Percentiles rank a stretch among this genome's conserved stretches.
Evolutionary conservation across 179 eudicot species (phyloP).

Genomic region (Heliamphora pulchella): DNA sequence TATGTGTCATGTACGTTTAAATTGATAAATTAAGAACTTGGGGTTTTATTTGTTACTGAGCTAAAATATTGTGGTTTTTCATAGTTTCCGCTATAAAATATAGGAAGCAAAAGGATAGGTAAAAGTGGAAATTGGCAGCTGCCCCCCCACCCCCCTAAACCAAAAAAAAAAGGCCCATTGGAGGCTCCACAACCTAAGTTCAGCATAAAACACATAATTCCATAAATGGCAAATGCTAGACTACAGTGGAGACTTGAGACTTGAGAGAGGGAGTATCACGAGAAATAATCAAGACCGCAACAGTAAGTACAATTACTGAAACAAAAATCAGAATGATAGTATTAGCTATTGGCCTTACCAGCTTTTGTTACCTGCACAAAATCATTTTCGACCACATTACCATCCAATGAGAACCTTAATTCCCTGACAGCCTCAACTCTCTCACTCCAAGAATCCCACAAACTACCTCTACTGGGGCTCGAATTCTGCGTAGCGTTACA

Average conservation of each 20-base stretch:
- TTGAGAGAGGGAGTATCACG: no score
- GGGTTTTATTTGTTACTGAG: no score
- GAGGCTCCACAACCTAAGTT: no score
- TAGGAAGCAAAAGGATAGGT: no score
- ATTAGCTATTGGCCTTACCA: slow-evolving; percentile 25
- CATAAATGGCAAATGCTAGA: background rate
- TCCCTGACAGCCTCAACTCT: slow-evolving; percentile 74
- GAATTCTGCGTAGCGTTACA: slow-evolving; percentile 19
- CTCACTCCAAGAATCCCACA: slow-evolving; percentile 75
- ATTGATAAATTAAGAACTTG: no score
- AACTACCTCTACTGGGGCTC: slow-evolving; percentile 29
- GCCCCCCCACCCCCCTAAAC: no score
- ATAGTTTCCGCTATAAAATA: no score
- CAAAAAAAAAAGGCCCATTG: no score
- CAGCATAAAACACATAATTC: background rate
- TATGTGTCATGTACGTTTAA: no score
- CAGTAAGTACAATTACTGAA: background rate
- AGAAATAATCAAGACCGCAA: background rate
- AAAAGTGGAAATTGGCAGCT: no score
- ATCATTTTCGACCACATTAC: slow-evolving; percentile 36
- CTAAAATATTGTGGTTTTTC: no score
- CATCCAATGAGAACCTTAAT: slow-evolving; percentile 73
- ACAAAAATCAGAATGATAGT: background rate
- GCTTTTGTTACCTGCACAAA: slow-evolving; percentile 19
- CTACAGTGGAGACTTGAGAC: no score